These are phyloP conservation scores for Venturia asperata DNA, from an alignment of 2,329 filamentous ascomycete species.

Conservation along the genomic window DNA sequence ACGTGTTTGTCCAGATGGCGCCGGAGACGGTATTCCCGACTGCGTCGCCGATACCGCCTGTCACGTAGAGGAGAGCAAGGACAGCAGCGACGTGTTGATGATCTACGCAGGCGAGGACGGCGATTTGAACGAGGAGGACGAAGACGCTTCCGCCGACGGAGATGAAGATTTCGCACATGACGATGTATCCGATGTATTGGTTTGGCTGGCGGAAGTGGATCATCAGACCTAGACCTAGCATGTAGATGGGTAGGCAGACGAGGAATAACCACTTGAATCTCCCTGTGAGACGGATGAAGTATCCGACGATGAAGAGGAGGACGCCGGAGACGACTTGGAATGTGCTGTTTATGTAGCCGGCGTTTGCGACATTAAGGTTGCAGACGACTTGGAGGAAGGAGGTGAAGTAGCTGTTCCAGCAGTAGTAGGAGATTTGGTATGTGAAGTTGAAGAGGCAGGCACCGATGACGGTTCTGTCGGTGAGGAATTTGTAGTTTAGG, in stretches of 20 bases:
- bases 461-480: slow-evolving; percentile 44
- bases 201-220: slow-evolving; percentile 29
- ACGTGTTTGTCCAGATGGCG: slow-evolving; percentile 30
- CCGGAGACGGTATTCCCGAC: slow-evolving; percentile 29
- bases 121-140: slow-evolving; percentile 22
- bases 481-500: slow-evolving; percentile 42
- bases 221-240: slow-evolving; percentile 30
- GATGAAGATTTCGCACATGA: slow-evolving; percentile 30
- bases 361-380: slow-evolving; percentile 24
- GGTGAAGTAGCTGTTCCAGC: slow-evolving; percentile 37
- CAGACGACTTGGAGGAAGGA: slow-evolving; percentile 37
- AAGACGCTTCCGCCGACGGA: slow-evolving; percentile 17
- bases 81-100: slow-evolving; percentile 31
- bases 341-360: slow-evolving; percentile 25
- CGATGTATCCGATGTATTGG: slow-evolving; percentile 29
- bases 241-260: slow-evolving; percentile 26
- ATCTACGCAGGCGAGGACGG: slow-evolving; percentile 29
- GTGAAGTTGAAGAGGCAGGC: slow-evolving; percentile 44
- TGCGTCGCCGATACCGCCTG: slow-evolving; percentile 27
- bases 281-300: slow-evolving; percentile 24
- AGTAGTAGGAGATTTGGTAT: slow-evolving; percentile 27
- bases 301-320: slow-evolving; percentile 25
- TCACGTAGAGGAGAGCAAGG: slow-evolving; percentile 28
- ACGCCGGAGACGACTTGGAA: slow-evolving; percentile 32
- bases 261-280: slow-evolving; percentile 29